These are phyloP conservation scores for Pulicaria dysenterica DNA, from an alignment of 129 eudicot genomes.

Conservation along the genomic window DNA sequence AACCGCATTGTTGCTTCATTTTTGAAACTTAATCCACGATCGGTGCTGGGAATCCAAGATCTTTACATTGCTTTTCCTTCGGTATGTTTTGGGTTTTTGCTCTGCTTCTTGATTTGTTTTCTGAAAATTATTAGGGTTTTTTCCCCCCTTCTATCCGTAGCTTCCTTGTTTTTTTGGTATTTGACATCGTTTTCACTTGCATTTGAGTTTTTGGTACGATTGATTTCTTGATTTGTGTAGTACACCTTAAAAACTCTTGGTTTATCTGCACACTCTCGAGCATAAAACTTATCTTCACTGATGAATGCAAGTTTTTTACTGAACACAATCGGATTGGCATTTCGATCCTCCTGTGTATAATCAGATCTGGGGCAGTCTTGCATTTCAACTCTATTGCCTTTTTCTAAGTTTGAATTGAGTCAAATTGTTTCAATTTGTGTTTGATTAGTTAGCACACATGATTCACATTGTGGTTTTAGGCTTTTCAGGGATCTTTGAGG, in stretches of 20 bases:
- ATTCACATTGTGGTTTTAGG: conserved; percentile 22
- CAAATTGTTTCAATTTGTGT: conserved; percentile 11
- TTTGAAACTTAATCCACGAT: conserved; percentile 44
- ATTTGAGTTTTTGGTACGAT: conserved; percentile 14
- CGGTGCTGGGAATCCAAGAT: conserved; percentile 50
- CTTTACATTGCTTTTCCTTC: conserved; percentile 40
- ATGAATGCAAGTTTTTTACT: neutral
- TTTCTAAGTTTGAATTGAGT: conserved; percentile 17
- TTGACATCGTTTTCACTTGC: conserved; percentile 5
- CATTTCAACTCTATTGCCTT: conserved; percentile 21
- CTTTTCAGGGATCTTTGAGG: conserved; percentile 31
- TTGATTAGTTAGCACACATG: neutral
- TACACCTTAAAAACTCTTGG: neutral
- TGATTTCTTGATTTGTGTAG: neutral
- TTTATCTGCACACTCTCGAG: neutral
- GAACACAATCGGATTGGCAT: conserved; percentile 3
- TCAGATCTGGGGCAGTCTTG: conserved; percentile 51
- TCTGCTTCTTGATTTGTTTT: conserved; percentile 12
- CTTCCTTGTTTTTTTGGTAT: neutral
- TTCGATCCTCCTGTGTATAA: conserved; percentile 26
- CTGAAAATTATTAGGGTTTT: conserved; percentile 22
- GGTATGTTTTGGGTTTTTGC: conserved; percentile 31
- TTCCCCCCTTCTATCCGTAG: neutral
- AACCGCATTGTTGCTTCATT: conserved; percentile 48
- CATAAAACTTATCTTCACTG: neutral